These are phyloP conservation scores for Tagetes patula DNA, from an alignment of 129 eudicot genomes.

Conservation along the genomic window DNA sequence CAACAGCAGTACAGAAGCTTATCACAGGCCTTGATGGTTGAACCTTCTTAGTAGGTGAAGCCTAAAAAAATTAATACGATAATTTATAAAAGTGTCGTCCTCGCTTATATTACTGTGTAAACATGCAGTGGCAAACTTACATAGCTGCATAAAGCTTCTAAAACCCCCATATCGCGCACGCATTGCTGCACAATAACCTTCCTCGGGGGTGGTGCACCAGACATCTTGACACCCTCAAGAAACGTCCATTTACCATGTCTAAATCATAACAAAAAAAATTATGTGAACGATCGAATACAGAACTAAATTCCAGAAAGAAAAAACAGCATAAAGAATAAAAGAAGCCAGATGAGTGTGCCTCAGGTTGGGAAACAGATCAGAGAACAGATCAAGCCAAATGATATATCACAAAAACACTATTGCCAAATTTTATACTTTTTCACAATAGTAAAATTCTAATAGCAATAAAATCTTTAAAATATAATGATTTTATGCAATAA, in stretches of 20 bases:
- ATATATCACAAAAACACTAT: background rate
- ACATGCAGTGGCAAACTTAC: slow-evolving; percentile 40
- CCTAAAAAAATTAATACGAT: slow-evolving; percentile 38
- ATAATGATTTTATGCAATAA: background rate
- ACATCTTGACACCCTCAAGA: slow-evolving; percentile 81
- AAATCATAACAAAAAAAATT: slow-evolving; percentile 24
- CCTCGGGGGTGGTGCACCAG: slow-evolving; percentile 90
- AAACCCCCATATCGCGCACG: slow-evolving; percentile 67
- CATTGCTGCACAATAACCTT: slow-evolving; percentile 89
- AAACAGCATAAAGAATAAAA: background rate
- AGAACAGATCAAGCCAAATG: background rate
- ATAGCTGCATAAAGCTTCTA: slow-evolving; percentile 71
- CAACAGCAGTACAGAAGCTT: slow-evolving; percentile 82
- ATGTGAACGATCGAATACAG: slow-evolving; percentile 4
- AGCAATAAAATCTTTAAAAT: background rate
- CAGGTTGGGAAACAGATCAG: background rate
- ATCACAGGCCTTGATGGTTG: slow-evolving; percentile 66
- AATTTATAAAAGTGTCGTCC: background rate
- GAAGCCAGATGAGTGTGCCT: background rate
- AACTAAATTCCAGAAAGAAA: background rate
- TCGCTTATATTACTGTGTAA: background rate
- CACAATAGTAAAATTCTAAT: background rate
- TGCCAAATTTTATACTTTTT: background rate
- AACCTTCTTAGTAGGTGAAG: slow-evolving; percentile 58
- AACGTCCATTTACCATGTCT: slow-evolving; percentile 82